Base-by-base conservation (phyloP, 176 grass and related monocot genomes). In the Miscanthus lutarioriparius region DNA sequence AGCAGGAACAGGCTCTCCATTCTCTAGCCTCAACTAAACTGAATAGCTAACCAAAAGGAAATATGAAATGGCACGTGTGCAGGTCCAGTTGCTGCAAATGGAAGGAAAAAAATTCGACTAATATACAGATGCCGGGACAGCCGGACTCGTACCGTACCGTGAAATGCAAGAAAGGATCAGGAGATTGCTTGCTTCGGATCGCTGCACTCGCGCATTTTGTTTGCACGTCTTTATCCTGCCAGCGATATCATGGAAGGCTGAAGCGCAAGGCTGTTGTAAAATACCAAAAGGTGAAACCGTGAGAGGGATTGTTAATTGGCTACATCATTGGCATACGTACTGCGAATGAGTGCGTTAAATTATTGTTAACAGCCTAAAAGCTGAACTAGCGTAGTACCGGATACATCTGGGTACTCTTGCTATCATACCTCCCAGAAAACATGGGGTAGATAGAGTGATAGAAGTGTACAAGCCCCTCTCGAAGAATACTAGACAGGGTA, bases 151-250 rank as follows among this genome's bases (percentile, higher is more conserved):
- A 30, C 67, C 66, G 78, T 79, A 30, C 67, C 79, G 84, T 86
- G 84, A 30, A n/a, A 74, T n/a, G 58, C n/a, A 79, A 90, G 84
- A 19, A 82, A 82, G 7, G 33, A 37, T 37, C 35, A 8, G 54
- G 67, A 14, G 56, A 7, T 90, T 82, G 88, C 83, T 82, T 90
- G 83, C 83, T 82, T 90, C 83, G 25, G 25, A 66, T 2, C 10
- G 74, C 16, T 82, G 88, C 78, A n/a, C 43, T 7, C 23, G 20
- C 78, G 71, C 44, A 45, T 77, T n/a, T n/a, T n/a, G 54, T 82
- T 72, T 63, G 78, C 33, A 35, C 3, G 54, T 65, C 65, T 56
- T 71, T 78, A 45, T 89, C 72, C 44, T 20, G 53, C 10, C 82
- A 81, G 20, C 72, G 23, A 27, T 1, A 72, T 23, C 56, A 66